A percentile compares a stretch with the other conserved stretches of the same genome.
Evolutionary conservation across 805 yeast species (phyloP).

Genomic region (Yarrowia sp.): DNA sequence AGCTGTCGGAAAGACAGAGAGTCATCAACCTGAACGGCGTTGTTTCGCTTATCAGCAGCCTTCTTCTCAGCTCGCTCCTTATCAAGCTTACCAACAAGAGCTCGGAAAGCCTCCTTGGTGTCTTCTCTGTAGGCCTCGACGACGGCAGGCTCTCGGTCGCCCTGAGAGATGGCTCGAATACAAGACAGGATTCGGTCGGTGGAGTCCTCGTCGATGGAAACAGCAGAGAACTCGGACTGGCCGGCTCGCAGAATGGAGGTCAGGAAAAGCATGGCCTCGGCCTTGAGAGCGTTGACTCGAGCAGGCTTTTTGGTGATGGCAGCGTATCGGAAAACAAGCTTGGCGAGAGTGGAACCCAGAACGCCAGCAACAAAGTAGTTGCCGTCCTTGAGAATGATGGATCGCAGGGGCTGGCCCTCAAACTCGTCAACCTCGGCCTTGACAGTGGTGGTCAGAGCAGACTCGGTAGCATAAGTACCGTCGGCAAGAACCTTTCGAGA

Average conservation of each 20-base stretch:
- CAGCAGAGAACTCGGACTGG: conserved; percentile 62
- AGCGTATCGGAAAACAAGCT: conserved; percentile 74
- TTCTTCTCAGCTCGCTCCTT: conserved; percentile 53
- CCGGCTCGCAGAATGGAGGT: conserved; percentile 90
- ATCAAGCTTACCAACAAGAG: conserved; percentile 61
- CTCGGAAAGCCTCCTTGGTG: conserved; percentile 77
- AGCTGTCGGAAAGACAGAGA: conserved; percentile 77
- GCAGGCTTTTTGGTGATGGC: conserved; percentile 49
- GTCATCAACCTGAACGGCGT: conserved; percentile 76
- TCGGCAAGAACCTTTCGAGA: conserved; percentile 84
- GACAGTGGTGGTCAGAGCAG: conserved; percentile 53
- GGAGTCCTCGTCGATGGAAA: conserved; percentile 91
- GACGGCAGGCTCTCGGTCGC: conserved; percentile 46
- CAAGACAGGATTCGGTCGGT: conserved; percentile 91
- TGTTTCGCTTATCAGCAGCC: conserved; percentile 55
- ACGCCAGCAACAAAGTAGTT: conserved; percentile 90
- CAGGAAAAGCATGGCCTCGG: conserved; percentile 90
- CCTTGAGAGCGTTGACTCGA: conserved; percentile 78
- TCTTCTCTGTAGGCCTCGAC: conserved; percentile 79
- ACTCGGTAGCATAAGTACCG: conserved; percentile 97
- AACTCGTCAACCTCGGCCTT: conserved; percentile 36
- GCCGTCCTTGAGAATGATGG: conserved; percentile 68
- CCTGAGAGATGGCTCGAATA: conserved; percentile 67
- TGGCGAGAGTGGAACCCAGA: conserved; percentile 80
- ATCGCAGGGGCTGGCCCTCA: conserved; percentile 66